phyloP scores from a whole-genome alignment of 208 protist species.

The Wallacemonas sp. region DNA sequence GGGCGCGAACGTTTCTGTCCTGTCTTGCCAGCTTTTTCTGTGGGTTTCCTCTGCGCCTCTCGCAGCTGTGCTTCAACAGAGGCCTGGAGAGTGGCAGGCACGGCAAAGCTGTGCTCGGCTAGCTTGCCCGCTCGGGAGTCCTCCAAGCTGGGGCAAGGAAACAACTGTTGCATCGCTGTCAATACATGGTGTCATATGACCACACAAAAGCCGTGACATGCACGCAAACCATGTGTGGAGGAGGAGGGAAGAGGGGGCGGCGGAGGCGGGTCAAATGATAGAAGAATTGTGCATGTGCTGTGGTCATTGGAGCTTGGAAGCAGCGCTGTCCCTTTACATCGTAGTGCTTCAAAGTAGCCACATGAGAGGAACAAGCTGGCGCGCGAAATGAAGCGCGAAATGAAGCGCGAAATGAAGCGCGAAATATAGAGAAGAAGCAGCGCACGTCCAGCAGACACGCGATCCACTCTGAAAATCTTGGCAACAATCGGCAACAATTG shows the following conservation, averaged over 20 bases:
- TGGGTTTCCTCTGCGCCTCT: background rate
- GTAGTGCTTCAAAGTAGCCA: too few species aligned
- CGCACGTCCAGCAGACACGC: too few species aligned
- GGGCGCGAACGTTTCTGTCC: background rate
- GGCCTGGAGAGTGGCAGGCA: background rate
- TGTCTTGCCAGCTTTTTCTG: background rate
- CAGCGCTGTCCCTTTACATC: too few species aligned
- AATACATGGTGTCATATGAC: background rate
- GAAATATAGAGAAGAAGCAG: too few species aligned
- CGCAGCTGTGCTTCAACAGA: constrained; percentile 1
- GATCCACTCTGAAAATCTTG: too few species aligned
- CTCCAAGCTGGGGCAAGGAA: background rate
- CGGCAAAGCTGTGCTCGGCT: background rate
- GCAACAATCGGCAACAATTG: too few species aligned
- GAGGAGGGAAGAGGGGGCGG: background rate
- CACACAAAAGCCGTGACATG: background rate
- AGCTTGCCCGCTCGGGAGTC: background rate
- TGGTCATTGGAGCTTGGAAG: too few species aligned
- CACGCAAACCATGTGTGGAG: background rate
- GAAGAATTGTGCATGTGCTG: too few species aligned
- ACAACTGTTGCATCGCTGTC: constrained; percentile 7
- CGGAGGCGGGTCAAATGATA: background rate
- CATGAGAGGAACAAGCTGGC: too few species aligned
- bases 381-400: too few species aligned
- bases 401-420: too few species aligned